A percentile compares a stretch with the other conserved stretches of the same genome.
Evolutionary conservation across 2,329 filamentous ascomycete species (phyloP).

Genomic region (Metarhizium rileyi): DNA sequence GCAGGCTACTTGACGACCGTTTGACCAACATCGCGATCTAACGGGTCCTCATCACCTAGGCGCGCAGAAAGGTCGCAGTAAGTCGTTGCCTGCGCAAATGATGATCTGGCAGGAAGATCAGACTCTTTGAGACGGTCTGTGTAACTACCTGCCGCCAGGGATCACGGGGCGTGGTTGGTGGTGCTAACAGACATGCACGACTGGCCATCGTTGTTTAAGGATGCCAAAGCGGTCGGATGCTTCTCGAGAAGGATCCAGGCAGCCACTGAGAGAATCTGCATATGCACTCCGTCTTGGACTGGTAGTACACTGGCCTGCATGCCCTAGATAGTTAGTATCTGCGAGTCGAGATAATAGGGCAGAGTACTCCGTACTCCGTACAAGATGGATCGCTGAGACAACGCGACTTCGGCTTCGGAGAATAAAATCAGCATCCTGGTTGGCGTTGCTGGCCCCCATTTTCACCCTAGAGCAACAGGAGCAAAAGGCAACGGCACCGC

Average conservation of each 20-base stretch:
- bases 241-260: not conserved
- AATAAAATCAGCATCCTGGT: slow-evolving; percentile 4
- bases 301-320: not conserved
- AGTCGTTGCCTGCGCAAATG: too few relatives aligned
- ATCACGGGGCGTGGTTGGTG: not conserved
- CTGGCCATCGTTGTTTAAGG: not conserved
- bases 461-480: not conserved
- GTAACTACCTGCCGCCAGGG: too few relatives aligned
- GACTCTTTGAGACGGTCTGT: too few relatives aligned
- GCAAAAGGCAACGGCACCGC: not conserved
- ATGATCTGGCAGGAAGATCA: too few relatives aligned
- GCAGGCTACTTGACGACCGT: not conserved
- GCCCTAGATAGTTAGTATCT: not conserved
- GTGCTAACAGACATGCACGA: not conserved
- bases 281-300: not conserved
- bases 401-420: not conserved
- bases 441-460: not conserved
- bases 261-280: not conserved
- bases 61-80: too few relatives aligned
- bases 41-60: too few relatives aligned
- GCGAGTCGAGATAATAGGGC: not conserved
- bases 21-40: too few relatives aligned
- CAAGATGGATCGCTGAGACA: not conserved
- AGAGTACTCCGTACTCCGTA: not conserved
- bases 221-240: not conserved